Evolutionary conservation across 202 grass and related monocot species (phyloP), one percentile per base, ranked within the genome.

Genomic region (Schoenoplectus triqueter): DNA sequence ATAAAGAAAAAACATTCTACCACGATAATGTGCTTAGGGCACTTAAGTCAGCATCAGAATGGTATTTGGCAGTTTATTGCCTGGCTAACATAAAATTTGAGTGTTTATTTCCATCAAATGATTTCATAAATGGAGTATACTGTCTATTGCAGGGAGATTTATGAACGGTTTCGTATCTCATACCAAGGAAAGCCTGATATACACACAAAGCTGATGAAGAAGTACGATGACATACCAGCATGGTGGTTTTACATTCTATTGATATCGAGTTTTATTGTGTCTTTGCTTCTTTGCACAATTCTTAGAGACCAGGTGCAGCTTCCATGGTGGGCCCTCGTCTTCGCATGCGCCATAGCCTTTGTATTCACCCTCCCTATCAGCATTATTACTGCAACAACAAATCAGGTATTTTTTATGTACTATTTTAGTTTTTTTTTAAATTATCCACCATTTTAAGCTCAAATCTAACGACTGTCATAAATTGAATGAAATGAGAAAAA

Each of bases 311-410:
- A 94, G 73, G 86, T 97, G 57, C 94, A 97, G 69, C 92, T 97
- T 55, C 94, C 90, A 40, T 92, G 87, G 87, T 97, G 94, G 94
- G 94, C 85, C 0, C 89, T 94, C 22, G 49, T 97, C 68, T 94
- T 94, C 0, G 92, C 94, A 3, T 97, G 94, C 45, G 92, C 74
- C 10, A 90, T 97, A 73, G 92, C 92, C 61, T 97, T 97, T 70
- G 14, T 97, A 71, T 94, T 97, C 68, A 97, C 94, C 5, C 89
- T 97, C 39, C 94, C 94, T 10, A 86, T 94, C 54, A 97, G 94
- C 86, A 92, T 97, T 78, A 97, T 97, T 45, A 92, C 67, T 14
- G 94, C 94, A 8, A 94, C 94, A 46, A 97, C 94, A 72, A 94
- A 94, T 77, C 92, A 94, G 90, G 94, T 88, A 97, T 13, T 7